Percentiles rank a stretch among this genome's conserved stretches.
Conservation (phyloP, 257 asterid species). For the Scutellaria minor region DNA sequence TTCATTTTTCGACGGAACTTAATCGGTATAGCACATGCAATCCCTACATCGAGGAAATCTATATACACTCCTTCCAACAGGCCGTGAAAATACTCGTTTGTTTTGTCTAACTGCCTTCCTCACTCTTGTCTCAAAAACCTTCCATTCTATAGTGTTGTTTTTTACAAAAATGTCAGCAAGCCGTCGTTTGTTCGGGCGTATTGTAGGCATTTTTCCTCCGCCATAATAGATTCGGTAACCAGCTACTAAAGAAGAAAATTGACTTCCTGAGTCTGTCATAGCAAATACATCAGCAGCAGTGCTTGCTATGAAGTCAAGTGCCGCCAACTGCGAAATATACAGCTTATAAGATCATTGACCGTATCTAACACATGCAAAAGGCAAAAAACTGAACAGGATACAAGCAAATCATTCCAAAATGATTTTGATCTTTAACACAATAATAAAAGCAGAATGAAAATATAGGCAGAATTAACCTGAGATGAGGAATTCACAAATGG, state of each 20-base stretch:
- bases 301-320: constrained; percentile 91
- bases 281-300: constrained; percentile 89
- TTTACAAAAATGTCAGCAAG: constrained; percentile 90
- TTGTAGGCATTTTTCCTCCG: constrained; percentile 86
- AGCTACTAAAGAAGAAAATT: constrained; percentile 86
- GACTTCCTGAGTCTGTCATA: constrained; percentile 99
- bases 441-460: constrained; percentile 7
- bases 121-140: constrained; percentile 82
- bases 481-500: constrained; percentile 85
- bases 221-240: constrained; percentile 93
- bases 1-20: constrained; percentile 22
- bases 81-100: constrained; percentile 89
- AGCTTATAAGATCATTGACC: constrained; percentile 10
- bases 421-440: constrained; percentile 9
- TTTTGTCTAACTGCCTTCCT: constrained; percentile 94
- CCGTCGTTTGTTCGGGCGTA: constrained; percentile 93
- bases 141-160: constrained; percentile 94
- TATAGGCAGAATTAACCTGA: constrained; percentile 62
- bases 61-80: constrained; percentile 89
- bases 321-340: constrained; percentile 76
- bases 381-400: background rate
- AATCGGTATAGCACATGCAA: constrained; percentile 76
- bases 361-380: background rate
- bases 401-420: background rate
- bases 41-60: constrained; percentile 85